Evolutionary conservation across 1,284 basidiomycete species (phyloP), one percentile per base, ranked within the genome.

Genomic region (Violaceomyces palustris): DNA sequence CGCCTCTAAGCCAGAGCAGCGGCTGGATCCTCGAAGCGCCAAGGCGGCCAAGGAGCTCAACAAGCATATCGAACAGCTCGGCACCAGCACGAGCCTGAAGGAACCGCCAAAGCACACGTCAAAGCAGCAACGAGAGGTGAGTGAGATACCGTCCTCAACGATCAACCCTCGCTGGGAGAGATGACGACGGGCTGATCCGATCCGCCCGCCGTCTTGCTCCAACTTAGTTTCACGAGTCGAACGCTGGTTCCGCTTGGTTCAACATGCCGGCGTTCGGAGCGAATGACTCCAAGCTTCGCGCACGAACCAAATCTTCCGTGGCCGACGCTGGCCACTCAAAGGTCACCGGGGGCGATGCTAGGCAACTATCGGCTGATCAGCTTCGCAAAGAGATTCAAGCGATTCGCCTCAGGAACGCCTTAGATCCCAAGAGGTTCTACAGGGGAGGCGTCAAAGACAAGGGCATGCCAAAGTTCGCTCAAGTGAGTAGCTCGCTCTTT

Each of bases 381-480:
- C 79, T 97, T 56, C 80, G 90, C 67, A 83, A 87, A 45, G 92
- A 98, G 76, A 87, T 96, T 26, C 90, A 96, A 74, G 89, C 93
- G 1, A 78, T 97, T 39, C 83, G 89, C 18, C 77, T 98, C 39
- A 83, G 87, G 35, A 93, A 93, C 71, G 86, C 91, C 45, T 80
- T 98, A 26, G 93, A 98, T 69, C 92, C 93, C 6, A 98, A 97
- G 75, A 80, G 91, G 25, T 97, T 97, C 78, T 92, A 96, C 78
- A 91, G 66, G 78, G 82, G 87, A 67, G 30, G 87, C 82, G 66
- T 88, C 86, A 31, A 84, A 85, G 75, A 88, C 86, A 48, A 54
- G 32, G 75, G 83, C 55, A 44, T 75, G 74, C 69, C 72, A 51
- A 54, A 76, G 84, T 51, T 77, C 92, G 19, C 91, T 85, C 11